Evolutionary conservation across 176 grass and related monocot species (phyloP), one percentile per base, ranked within the genome.

Genomic region (Thalia dealbata): DNA sequence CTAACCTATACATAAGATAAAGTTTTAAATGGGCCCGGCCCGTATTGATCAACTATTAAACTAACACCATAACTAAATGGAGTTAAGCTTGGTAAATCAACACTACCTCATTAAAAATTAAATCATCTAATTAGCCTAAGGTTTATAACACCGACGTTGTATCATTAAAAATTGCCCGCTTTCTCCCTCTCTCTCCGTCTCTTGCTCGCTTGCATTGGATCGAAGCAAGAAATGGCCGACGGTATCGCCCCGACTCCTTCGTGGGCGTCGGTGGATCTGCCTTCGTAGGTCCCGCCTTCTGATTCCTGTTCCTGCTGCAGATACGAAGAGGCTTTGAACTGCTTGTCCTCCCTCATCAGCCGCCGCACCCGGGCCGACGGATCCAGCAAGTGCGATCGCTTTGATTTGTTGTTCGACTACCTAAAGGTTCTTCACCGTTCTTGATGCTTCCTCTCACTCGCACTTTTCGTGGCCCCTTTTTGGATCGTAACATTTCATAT

Each of bases 321-420:
- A 82, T 97, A 97, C 76, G 95, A 92, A 70, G 87, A 88, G 76
- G 87, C 91, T 69, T 81, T 93, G 10, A 83, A 73, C 62, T 82
- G 82, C 86, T 78, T 93, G 71, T 80, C 87, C 45, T 97, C 95
- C 51, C 90, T 97, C 48, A 97, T 97, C 75, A 85, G 76, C 66
- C 81, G 83, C 61, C 88, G 82, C 82, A 86, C 56, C 61, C 85
- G 95, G 14, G 83, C 87, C 18, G 71, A 84, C 78, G 81, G 81
- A 18, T 75, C 87, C 64, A 92, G 88, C 79, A 80, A 83, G 44
- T 85, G 85, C 30, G 79, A 92, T 76, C 75, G 88, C 55, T 92
- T 91, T 85, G 82, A 84, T 81, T 77, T 85, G 73, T 86, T 97
- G 95, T 79, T 83, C 73, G 80, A 92, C 74, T 97, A 97, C 50